Base-by-base conservation (phyloP, 2,329 filamentous ascomycete species). In the Fusarium napiforme region DNA sequence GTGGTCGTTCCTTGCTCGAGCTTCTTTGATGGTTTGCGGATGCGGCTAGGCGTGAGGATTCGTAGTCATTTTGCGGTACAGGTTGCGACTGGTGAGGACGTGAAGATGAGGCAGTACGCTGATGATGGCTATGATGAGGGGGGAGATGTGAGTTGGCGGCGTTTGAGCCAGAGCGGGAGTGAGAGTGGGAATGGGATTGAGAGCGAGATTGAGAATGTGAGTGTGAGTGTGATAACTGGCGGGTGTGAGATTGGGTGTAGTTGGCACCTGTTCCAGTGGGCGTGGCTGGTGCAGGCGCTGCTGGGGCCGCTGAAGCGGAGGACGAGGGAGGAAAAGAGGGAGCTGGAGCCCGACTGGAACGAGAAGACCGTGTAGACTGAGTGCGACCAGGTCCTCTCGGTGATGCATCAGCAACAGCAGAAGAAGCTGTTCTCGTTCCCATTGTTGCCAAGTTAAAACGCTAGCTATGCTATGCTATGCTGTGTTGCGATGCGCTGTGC, bases 51-150 rank as follows among this genome's bases (percentile, higher is more conserved):
- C 91, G 91, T 77, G 88, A 86, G 77, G 91, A 88, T 83, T 96
- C 93, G 85, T 91, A 91, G 83, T 96, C 93, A 81, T 92, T 87
- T 78, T 92, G 90, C 61, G 85, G 84, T 59, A 84, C 77, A 47
- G 83, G 75, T 63, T 87, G 83, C 71, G 85, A 83, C 53, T 82
- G 78, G 67, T 84, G 82, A 71, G 82, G 80, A 43, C 72, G 67
- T 46, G 83, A 83, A 32, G 84, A 84, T 40, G 84, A 83, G 77
- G 81, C 73, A 77, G 79, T 81, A 73, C 80, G 82, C 66, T 81
- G 82, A 75, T 83, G 83, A 69, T 80, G 80, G 28, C 73, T 75
- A 64, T 72, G 78, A 68, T 71, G 72, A 61, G 75, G 68, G 62
- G 65, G 61, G 55, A 68, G 59, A 73, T 76, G 65, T 62, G 77